These are phyloP conservation scores for Heritiera littoralis DNA, from an alignment of 345 rosid species.

Conservation along the genomic window DNA sequence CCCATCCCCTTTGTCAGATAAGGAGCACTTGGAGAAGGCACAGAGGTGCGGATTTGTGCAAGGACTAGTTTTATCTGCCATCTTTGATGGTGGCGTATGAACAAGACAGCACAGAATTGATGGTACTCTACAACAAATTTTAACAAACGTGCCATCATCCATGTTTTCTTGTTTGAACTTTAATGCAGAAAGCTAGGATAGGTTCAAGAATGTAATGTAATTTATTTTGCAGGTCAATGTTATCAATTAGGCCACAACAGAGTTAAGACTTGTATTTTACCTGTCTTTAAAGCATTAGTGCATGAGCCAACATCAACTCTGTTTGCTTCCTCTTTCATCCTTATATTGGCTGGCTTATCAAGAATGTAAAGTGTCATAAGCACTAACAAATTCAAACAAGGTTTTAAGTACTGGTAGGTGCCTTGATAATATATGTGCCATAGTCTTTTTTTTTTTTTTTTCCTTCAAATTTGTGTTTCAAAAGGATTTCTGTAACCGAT, in stretches of 20 bases:
- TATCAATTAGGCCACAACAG: neutral
- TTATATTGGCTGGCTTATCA: neutral
- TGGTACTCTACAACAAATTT: neutral
- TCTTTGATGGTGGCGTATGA: constrained; percentile 48
- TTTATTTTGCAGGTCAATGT: constrained; percentile 3
- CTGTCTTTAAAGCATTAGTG: neutral
- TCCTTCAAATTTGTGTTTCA: neutral
- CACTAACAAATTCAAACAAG: neutral
- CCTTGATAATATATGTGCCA: neutral
- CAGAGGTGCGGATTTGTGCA: constrained; percentile 66
- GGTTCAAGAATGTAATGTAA: constrained; percentile 9
- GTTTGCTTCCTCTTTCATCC: neutral
- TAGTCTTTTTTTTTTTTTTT: neutral
- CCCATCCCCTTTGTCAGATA: constrained; percentile 44
- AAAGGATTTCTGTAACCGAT: neutral
- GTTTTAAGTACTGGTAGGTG: neutral
- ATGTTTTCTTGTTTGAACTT: constrained; percentile 10
- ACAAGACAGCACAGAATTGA: neutral
- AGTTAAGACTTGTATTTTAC: constrained; percentile 2
- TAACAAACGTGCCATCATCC: neutral
- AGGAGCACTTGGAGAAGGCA: constrained; percentile 61
- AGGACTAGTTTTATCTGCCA: constrained; percentile 60
- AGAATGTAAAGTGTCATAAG: no score
- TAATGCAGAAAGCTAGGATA: neutral
- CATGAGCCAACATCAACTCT: constrained; percentile 12